Percentiles rank a stretch among this genome's conserved stretches.
These are phyloP conservation scores for Torulaspora quercuum DNA, from an alignment of 805 yeast species.

Conservation along the genomic window DNA sequence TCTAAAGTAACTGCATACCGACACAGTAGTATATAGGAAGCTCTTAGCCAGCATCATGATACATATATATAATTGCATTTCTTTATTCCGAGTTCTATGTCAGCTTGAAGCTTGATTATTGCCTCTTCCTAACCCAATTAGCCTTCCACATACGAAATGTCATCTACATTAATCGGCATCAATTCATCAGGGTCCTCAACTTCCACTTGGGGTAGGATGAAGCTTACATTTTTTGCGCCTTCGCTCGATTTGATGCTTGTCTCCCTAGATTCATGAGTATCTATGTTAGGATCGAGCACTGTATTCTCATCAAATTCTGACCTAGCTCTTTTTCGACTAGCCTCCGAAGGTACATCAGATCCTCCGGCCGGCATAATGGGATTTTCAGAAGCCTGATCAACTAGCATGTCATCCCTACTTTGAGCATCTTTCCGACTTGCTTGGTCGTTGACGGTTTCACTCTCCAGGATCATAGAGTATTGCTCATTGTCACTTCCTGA, in stretches of 20 bases:
- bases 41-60: slow-evolving; percentile 1
- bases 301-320: slow-evolving; percentile 11
- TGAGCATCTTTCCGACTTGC: not conserved
- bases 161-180: slow-evolving; percentile 9
- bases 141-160: slow-evolving; percentile 1
- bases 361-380: not conserved
- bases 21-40: not conserved
- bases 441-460: slow-evolving; percentile 1
- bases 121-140: too few species aligned
- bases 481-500: slow-evolving; percentile 19
- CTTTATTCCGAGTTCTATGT: too few species aligned
- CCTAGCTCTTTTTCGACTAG: slow-evolving; percentile 15
- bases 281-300: not conserved
- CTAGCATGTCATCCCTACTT: not conserved
- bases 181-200: slow-evolving; percentile 2
- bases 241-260: slow-evolving; percentile 1
- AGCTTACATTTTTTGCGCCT: slow-evolving; percentile 5
- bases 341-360: not conserved
- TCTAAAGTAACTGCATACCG: slow-evolving; percentile 2
- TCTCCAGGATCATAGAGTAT: slow-evolving; percentile 24
- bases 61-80: slow-evolving; percentile 6
- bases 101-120: too few species aligned
- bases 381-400: not conserved
- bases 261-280: not conserved
- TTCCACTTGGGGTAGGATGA: slow-evolving; percentile 3